phyloP scores from a whole-genome alignment of 345 rosid genomes.

The Luvunga scandens region DNA sequence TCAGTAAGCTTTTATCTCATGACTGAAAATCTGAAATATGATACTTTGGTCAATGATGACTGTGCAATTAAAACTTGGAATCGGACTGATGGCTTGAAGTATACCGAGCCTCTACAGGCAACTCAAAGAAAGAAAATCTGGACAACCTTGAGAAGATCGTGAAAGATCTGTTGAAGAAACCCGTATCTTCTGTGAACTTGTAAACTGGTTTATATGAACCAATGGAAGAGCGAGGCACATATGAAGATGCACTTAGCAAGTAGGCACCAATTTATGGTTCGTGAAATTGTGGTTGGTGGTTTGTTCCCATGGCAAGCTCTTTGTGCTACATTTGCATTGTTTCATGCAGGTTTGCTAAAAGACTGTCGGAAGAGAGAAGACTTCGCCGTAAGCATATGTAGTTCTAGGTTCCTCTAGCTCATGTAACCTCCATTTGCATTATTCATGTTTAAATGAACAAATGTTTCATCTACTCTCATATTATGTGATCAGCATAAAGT shows the following conservation, averaged over 20 bases:
- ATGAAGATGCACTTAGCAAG: constrained; percentile 12
- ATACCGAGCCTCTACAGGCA: neutral
- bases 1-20: neutral
- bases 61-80: neutral
- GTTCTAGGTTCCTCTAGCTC: neutral
- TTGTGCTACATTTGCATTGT: neutral
- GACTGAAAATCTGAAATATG: no score
- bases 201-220: constrained; percentile 1
- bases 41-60: neutral
- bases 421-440: neutral
- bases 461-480: neutral
- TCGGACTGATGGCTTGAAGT: constrained; percentile 6
- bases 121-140: constrained; percentile 8
- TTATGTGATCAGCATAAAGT: neutral
- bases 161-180: neutral
- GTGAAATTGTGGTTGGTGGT: neutral
- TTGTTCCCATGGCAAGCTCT: neutral
- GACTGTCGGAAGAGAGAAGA: neutral
- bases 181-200: constrained; percentile 8
- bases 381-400: neutral
- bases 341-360: neutral
- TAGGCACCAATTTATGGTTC: neutral
- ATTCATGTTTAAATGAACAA: neutral
- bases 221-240: neutral
- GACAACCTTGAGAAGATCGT: constrained; percentile 9